Percentiles rank a stretch among this genome's conserved stretches.
Conservation (phyloP, 176 grass and related monocot genomes). For the Avena insularis region DNA sequence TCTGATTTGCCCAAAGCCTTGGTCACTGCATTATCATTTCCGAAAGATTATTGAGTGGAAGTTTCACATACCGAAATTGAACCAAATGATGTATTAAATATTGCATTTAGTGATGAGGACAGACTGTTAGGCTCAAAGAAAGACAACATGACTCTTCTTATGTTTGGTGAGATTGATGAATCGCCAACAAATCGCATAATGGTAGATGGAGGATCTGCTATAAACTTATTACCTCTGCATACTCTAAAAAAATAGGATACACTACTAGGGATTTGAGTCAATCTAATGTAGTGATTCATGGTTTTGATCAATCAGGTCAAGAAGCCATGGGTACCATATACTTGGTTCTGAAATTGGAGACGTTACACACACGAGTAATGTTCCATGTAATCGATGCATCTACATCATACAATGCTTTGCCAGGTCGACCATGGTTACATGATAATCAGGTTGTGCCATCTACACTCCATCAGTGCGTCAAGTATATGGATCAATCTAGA, state of each 20-base stretch:
- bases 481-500: neutral
- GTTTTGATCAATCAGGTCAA: neutral
- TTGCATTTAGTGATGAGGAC: neutral
- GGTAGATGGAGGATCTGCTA: neutral
- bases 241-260: neutral
- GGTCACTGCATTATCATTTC: neutral
- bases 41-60: neutral
- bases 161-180: slow-evolving; percentile 2
- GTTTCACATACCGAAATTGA: neutral
- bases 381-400: slow-evolving; percentile 6
- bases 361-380: neutral
- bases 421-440: neutral
- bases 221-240: neutral
- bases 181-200: neutral
- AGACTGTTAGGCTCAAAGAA: neutral
- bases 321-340: neutral
- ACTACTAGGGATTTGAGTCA: neutral
- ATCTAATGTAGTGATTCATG: slow-evolving; percentile 5
- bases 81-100: neutral
- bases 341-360: neutral
- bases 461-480: neutral
- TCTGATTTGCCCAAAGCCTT: neutral
- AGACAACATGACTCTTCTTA: neutral
- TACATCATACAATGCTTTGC: neutral
- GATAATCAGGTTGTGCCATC: neutral